phyloP scores from a whole-genome alignment of 306 rosid genomes.

The Pyrus communis region DNA sequence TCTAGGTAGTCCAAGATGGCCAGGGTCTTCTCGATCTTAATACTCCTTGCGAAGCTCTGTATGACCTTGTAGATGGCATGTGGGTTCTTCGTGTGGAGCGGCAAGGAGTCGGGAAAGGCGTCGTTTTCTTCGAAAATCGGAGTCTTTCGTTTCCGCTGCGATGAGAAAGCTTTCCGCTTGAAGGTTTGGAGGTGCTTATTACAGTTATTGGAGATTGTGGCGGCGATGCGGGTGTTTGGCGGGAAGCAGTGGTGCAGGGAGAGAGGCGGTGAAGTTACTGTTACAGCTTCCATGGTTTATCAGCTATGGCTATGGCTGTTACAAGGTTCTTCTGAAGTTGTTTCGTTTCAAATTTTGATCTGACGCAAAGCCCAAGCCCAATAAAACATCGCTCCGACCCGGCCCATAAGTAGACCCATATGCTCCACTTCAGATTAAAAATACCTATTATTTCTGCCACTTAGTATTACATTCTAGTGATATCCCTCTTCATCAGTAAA shows the following conservation, averaged over 20 bases:
- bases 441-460: no score
- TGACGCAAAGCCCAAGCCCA: background rate
- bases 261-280: slow-evolving; percentile 20
- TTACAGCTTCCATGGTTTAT: slow-evolving; percentile 30
- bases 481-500: no score
- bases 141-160: background rate
- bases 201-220: background rate
- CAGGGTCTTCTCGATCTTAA: slow-evolving; percentile 50
- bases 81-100: slow-evolving; percentile 69
- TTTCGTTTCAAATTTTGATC: background rate
- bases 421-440: background rate
- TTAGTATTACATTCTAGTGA: no score
- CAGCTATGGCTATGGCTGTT: background rate
- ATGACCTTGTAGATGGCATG: slow-evolving; percentile 49
- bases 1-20: slow-evolving; percentile 59
- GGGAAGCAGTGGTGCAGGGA: slow-evolving; percentile 26
- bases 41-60: slow-evolving; percentile 35
- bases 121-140: slow-evolving; percentile 35
- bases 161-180: slow-evolving; percentile 24
- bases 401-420: background rate
- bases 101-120: slow-evolving; percentile 60
- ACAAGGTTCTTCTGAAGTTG: background rate
- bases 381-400: background rate
- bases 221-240: slow-evolving; percentile 22
- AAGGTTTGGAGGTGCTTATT: background rate